Conservation (phyloP, 2,329 filamentous ascomycete genomes). For the Zasmidium cellare region DNA sequence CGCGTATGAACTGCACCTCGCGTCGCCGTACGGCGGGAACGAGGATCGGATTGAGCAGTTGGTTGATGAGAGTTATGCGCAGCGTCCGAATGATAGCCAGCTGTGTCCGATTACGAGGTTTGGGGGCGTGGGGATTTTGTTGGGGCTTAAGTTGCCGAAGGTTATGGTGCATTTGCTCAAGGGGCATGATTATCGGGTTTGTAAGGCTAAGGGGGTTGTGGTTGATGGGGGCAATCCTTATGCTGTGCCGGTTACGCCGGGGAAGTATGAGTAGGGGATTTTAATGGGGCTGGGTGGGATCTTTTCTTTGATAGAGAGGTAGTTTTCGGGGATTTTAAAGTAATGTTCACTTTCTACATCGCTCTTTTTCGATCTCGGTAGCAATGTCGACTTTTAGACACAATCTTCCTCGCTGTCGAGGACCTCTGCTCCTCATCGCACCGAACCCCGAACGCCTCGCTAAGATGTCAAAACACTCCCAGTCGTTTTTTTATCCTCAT, state of each 20-base stretch:
- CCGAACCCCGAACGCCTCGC: background rate
- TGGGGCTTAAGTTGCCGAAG: constrained; percentile 28
- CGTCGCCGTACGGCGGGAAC: constrained; percentile 28
- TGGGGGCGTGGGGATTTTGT: constrained; percentile 35
- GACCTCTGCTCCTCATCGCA: background rate
- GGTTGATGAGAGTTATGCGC: constrained; percentile 26
- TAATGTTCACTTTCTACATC: no score
- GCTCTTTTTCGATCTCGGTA: background rate
- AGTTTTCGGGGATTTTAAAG: no score
- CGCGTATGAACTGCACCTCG: constrained; percentile 27
- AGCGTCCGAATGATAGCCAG: constrained; percentile 16
- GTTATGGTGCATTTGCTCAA: constrained; percentile 32
- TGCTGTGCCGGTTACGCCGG: constrained; percentile 3
- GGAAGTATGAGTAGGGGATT: background rate
- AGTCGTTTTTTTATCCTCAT: background rate
- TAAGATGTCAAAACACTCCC: background rate
- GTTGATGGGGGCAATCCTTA: constrained; percentile 7
- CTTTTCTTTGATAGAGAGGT: background rate
- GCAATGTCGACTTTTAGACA: background rate
- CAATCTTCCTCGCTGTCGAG: background rate
- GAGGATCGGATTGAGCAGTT: constrained; percentile 25
- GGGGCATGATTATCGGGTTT: constrained; percentile 29
- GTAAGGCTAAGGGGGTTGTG: constrained; percentile 7
- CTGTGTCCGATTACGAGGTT: constrained; percentile 34
- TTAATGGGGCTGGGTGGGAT: background rate